Conservation (phyloP, 108 stramenopile genomes). For the Schizochytrium sp. region DNA sequence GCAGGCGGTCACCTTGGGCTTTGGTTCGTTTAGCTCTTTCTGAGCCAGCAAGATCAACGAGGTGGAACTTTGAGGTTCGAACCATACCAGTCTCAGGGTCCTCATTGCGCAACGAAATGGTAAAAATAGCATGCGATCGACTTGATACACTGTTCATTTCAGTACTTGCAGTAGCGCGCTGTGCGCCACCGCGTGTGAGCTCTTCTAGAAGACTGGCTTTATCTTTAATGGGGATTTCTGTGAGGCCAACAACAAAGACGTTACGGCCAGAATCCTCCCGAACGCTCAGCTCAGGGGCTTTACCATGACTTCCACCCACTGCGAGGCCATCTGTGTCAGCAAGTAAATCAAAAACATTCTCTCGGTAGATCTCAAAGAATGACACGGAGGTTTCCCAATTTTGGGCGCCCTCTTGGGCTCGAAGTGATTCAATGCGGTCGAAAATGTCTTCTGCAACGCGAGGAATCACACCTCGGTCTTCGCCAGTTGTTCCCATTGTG, state of each 20-base stretch:
- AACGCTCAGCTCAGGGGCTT: not conserved
- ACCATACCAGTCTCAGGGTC: not conserved
- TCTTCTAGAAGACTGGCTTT: constrained; percentile 75
- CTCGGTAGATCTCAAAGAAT: constrained; percentile 65
- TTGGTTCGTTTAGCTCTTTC: constrained; percentile 85
- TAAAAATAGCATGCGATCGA: constrained; percentile 94
- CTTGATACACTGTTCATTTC: constrained; percentile 86
- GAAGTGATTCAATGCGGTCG: not conserved
- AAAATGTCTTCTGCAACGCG: constrained; percentile 61
- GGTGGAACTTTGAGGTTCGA: constrained; percentile 78
- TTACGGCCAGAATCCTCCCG: constrained; percentile 65
- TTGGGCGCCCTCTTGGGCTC: not conserved
- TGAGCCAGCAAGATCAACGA: constrained; percentile 91
- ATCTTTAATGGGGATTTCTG: constrained; percentile 71
- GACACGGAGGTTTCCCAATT: not conserved
- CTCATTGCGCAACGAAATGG: constrained; percentile 78
- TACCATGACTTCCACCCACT: not conserved
- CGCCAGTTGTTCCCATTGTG: constrained; percentile 61
- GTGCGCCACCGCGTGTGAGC: constrained; percentile 76
- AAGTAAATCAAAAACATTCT: constrained; percentile 58
- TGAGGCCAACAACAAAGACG: constrained; percentile 80
- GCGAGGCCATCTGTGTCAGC: not conserved
- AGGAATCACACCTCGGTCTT: constrained; percentile 27
- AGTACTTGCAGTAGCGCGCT: constrained; percentile 84
- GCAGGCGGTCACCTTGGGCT: constrained; percentile 78